These are phyloP conservation scores for Pichia sp. DNA, from an alignment of 1,139 yeast species.

Conservation along the genomic window DNA sequence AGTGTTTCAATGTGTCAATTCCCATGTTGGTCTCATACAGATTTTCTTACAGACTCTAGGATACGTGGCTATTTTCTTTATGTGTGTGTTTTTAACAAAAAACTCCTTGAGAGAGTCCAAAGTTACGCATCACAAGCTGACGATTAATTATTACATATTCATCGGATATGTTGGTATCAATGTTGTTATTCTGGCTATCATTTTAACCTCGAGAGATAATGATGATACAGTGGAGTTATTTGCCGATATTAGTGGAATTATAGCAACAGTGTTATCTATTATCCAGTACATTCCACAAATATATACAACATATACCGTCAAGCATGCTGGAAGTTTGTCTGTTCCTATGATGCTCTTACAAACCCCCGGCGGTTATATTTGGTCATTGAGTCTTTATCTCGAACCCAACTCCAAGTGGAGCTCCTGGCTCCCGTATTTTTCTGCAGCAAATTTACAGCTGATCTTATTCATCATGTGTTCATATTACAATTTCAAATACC, in stretches of 20 bases:
- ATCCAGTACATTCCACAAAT: constrained; percentile 80
- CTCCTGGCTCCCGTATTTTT: constrained; percentile 73
- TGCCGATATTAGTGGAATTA: constrained; percentile 56
- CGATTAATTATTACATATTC: constrained; percentile 30
- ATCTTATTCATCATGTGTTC: constrained; percentile 42
- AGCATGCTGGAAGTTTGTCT: constrained; percentile 76
- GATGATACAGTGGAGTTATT: constrained; percentile 18
- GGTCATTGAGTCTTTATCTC: constrained; percentile 61
- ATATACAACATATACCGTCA: constrained; percentile 55
- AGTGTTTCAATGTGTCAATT: constrained; percentile 56
- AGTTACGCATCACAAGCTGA: constrained; percentile 36
- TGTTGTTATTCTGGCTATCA: constrained; percentile 16
- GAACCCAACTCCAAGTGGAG: constrained; percentile 83
- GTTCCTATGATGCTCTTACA: constrained; percentile 79
- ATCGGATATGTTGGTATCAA: constrained; percentile 18
- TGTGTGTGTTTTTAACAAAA: constrained; percentile 42
- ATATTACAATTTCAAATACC: constrained; percentile 29
- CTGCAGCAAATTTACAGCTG: constrained; percentile 66
- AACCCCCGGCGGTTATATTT: constrained; percentile 82
- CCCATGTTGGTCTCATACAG: constrained; percentile 64
- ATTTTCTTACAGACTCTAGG: constrained; percentile 61
- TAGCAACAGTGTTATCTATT: constrained; percentile 55
- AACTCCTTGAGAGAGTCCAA: constrained; percentile 40
- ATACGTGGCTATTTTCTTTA: constrained; percentile 50
- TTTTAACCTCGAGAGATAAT: constrained; percentile 12